Base-by-base conservation (phyloP, 2,329 filamentous ascomycete species). In the Clonostachys rhizophaga region DNA sequence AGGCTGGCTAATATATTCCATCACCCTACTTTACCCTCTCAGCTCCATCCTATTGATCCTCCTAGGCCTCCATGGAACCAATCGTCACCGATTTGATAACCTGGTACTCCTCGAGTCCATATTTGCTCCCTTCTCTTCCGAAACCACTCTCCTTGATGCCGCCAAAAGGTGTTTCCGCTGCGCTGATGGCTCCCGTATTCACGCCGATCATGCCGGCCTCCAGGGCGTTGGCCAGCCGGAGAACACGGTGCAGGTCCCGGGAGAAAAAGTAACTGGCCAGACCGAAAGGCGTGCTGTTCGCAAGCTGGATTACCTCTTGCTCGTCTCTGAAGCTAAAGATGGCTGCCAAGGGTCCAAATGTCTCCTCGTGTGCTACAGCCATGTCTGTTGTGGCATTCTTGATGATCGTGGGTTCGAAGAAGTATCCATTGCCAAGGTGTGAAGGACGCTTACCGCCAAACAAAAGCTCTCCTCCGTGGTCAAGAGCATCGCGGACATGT, bases 191-290 rank as follows among this genome's bases (percentile, higher is more conserved):
- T 24, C 88, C 88, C 1, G 87, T 91, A 66, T 92, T 92, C 50
- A 91, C 82, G 47, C 89, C 89, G 2, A 95, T 81, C 90, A 95
- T 95, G 46, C 89, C 90, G 2, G 92, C 87, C 62, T 95, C 87
- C 37, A 95, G 70, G 14, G 76, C 75, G 67, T 88, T 84, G 0
- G 83, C 80, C 0, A 89, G 77, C 43, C 84, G 73, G 55, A 74
- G 70, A 33, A 81, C 75, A 7, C 84, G 69, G 58, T 78, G 71
- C 13, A 87, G 51, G 58, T 87, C 78, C 44, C 70, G 68, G 6
- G 81, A 91, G 75, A 89, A 97, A 73, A 99, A 96, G 72, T 97
- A 97, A 1, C 89, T 92, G 0, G 92, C 94, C 35, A 99, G 76
- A 2, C 94, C 94, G 36, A 97, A 91, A 45, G 92, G 84, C 2